A percentile compares a stretch with the other conserved stretches of the same genome.
These are phyloP conservation scores for Saccharomycodes ludwigii DNA, from an alignment of 805 yeast species.

Conservation along the genomic window DNA sequence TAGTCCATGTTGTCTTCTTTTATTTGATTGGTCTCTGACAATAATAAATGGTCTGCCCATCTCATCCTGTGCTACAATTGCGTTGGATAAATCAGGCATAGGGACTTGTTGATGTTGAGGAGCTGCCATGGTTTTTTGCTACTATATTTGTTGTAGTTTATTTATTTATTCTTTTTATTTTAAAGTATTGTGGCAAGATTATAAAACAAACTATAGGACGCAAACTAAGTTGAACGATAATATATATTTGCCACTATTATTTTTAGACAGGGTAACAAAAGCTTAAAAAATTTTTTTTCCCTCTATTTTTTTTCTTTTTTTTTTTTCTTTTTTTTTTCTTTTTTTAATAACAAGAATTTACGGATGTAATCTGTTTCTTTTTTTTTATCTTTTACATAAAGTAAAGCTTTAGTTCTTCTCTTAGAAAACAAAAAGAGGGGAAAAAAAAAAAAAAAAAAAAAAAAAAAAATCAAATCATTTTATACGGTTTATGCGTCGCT, in stretches of 20 bases:
- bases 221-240: too few species aligned
- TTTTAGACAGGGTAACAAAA: too few species aligned
- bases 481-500: conserved; percentile 7
- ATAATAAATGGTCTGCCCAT: conserved; percentile 98
- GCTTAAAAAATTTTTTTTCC: too few species aligned
- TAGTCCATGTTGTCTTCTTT: conserved; percentile 57
- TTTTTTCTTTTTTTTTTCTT: background rate
- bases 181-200: too few species aligned
- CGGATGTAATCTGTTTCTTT: background rate
- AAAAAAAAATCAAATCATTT: background rate
- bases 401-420: too few species aligned
- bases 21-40: conserved; percentile 71
- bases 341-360: too few species aligned
- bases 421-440: background rate
- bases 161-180: background rate
- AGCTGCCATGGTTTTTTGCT: background rate
- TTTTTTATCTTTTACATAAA: too few species aligned
- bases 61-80: conserved; percentile 98
- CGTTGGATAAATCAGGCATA: conserved; percentile 91
- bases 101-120: conserved; percentile 1
- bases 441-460: background rate
- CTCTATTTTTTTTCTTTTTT: background rate
- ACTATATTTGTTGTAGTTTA: background rate
- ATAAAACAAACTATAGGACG: too few species aligned
- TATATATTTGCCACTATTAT: too few species aligned